Base-by-base conservation (phyloP, 306 rosid species). In the Elaeagnus macrophylla region DNA sequence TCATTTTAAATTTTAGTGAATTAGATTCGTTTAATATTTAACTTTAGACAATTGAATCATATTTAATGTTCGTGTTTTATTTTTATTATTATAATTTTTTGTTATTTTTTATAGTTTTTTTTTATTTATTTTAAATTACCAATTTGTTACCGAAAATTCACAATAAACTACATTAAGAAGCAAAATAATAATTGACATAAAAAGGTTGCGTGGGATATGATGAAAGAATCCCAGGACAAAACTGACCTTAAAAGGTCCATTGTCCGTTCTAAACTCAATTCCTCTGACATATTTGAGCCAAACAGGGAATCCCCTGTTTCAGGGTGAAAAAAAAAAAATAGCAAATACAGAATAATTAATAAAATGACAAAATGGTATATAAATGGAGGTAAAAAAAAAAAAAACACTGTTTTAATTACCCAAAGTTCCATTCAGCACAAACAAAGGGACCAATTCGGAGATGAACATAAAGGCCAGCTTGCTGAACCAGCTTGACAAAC, bases 341-440 rank as follows among this genome's bases (percentile, higher is more conserved):
- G 56, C 47, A 35, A 49, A 76, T 78, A 75, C 81, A 67, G 54
- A 76, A 72, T 59, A 59, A 70, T 61, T 47, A 68, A 16, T 37
- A 51, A 32, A 42, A 47, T 13, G 37, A 12, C 6, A 25, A 10
- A 17, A 57, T 37, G 37, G 15, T 35, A 5, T 39, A 16, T 7
- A 6, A 64, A 32, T 9, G n/a, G 40, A 45, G 11, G 20, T 12
- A 16, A 37, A 54, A 61, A 53, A 59, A 18, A 7, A 61, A 10
- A 7, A 55, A 35, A 18, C 18, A n/a, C n/a, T n/a, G n/a, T n/a
- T n/a, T 20, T 51, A 18, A 61, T 63, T 87, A 93, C 99, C 99
- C 99, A 52, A 87, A 84, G 78, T 87, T 93, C 99, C 99, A 93
- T 72, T 93, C 99, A 41, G 85, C 96, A 65, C 99, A 93, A 7